Evolutionary conservation across 202 grass and related monocot genomes (phyloP).

Genomic region (Zoysia matrella): DNA sequence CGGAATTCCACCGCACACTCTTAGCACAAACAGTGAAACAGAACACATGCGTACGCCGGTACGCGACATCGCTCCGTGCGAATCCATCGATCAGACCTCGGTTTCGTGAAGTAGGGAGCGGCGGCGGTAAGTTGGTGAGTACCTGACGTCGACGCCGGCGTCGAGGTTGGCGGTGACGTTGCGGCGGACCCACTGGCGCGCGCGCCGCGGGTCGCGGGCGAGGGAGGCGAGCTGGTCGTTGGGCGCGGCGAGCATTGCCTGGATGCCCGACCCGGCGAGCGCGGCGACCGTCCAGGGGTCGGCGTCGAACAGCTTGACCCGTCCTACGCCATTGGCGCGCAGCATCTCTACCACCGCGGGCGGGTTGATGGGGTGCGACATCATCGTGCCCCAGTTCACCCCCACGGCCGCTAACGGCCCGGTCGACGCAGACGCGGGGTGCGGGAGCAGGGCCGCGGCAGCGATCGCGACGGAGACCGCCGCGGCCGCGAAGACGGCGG

Average conservation of each 20-base stretch:
- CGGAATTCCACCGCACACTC: background rate
- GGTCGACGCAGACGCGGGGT: background rate
- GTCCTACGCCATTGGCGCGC: constrained; percentile 56
- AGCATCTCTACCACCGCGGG: constrained; percentile 58
- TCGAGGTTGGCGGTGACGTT: constrained; percentile 66
- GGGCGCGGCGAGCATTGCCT: constrained; percentile 77
- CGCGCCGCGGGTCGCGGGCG: constrained; percentile 48
- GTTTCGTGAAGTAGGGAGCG: background rate
- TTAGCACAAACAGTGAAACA: background rate
- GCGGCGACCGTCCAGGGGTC: constrained; percentile 75
- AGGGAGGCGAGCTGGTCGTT: constrained; percentile 69
- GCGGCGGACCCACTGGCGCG: constrained; percentile 64
- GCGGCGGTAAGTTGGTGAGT: background rate
- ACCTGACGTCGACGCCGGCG: constrained; percentile 64
- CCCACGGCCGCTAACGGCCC: constrained; percentile 41
- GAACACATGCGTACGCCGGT: background rate
- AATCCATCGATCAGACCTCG: background rate
- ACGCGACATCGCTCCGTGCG: background rate
- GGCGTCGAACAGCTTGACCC: constrained; percentile 84
- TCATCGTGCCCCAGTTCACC: constrained; percentile 86
- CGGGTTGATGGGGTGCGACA: constrained; percentile 76
- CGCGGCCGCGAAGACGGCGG: background rate
- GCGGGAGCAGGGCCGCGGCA: constrained; percentile 14
- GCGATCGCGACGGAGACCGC: background rate
- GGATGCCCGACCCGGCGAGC: constrained; percentile 55